phyloP scores from a whole-genome alignment of 73 alveolate species.

The Paramecium sonneborni region DNA sequence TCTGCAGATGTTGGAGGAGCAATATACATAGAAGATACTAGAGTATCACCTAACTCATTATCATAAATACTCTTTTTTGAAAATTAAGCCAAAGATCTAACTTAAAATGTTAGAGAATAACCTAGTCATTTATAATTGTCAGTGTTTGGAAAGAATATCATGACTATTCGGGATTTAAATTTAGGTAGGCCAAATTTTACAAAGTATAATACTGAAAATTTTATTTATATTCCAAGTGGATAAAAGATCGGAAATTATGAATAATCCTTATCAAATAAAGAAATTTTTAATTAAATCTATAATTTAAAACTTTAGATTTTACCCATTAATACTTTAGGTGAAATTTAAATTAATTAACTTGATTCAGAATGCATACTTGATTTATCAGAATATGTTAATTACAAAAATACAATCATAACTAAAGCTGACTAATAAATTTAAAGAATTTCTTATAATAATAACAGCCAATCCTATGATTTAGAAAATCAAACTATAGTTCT shows the following conservation, averaged over 20 bases:
- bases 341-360: neutral
- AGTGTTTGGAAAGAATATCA: neutral
- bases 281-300: neutral
- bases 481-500: neutral
- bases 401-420: neutral
- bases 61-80: neutral
- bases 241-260: neutral
- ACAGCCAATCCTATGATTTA: neutral
- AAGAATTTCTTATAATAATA: neutral
- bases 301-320: neutral
- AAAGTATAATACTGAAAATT: neutral
- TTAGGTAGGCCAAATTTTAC: neutral
- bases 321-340: neutral
- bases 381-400: neutral
- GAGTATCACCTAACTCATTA: neutral
- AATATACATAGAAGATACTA: neutral
- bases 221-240: neutral
- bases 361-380: neutral
- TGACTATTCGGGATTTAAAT: neutral
- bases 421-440: neutral
- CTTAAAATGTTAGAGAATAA: neutral
- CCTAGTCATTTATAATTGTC: neutral
- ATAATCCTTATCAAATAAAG: neutral
- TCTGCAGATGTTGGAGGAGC: neutral
- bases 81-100: neutral